Conservation (phyloP, 805 yeast genomes). For the Lipomyces starkeyi region DNA sequence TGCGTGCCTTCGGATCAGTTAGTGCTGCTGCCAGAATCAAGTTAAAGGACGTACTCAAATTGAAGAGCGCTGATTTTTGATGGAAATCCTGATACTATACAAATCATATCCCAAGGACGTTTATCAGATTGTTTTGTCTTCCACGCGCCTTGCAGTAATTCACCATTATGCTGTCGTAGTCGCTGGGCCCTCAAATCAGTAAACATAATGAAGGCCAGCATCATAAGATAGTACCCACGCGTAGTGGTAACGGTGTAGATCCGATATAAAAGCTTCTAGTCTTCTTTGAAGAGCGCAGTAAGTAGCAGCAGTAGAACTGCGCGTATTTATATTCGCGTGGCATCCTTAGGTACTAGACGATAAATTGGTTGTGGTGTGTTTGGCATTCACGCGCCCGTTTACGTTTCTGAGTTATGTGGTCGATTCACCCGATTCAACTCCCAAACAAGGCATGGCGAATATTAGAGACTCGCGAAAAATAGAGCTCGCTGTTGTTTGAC, state of each 20-base stretch:
- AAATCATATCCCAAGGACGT: slow-evolving; percentile 76
- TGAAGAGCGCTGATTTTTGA: slow-evolving; percentile 71
- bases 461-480: too few species aligned
- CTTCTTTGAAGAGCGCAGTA: slow-evolving; percentile 64
- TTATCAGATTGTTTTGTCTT: slow-evolving; percentile 61
- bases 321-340: slow-evolving; percentile 20
- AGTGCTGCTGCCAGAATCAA: neutral
- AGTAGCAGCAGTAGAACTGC: slow-evolving; percentile 70
- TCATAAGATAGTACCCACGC: slow-evolving; percentile 44
- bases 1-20: slow-evolving; percentile 55
- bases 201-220: neutral
- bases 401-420: too few species aligned
- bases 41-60: slow-evolving; percentile 56
- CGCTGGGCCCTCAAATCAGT: slow-evolving; percentile 47
- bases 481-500: too few species aligned
- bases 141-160: slow-evolving; percentile 70
- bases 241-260: slow-evolving; percentile 76
- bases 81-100: slow-evolving; percentile 74
- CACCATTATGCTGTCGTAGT: slow-evolving; percentile 81
- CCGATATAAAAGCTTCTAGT: slow-evolving; percentile 74
- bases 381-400: too few species aligned
- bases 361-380: too few species aligned
- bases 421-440: too few species aligned
- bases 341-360: neutral
- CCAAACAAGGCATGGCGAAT: too few species aligned